A percentile compares a stretch with the other conserved stretches of the same genome.
Evolutionary conservation across 176 grass and related monocot genomes (phyloP).

Genomic region (Luzula sylvatica): DNA sequence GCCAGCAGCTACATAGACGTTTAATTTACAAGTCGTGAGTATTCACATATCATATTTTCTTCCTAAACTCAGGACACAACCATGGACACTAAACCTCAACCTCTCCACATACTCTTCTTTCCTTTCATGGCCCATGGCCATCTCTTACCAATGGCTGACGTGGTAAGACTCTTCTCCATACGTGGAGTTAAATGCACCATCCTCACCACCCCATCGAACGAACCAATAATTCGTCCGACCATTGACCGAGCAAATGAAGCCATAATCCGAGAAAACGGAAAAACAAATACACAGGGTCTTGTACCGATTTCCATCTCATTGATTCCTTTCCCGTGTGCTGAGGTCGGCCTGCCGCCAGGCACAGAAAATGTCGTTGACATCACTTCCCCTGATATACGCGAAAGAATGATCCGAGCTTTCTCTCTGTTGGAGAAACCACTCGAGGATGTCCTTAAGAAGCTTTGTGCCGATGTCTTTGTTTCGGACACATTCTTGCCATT

Average conservation of each 20-base stretch:
- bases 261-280: background rate
- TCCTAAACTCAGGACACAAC: background rate
- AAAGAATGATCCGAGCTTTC: constrained; percentile 14
- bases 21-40: background rate
- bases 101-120: constrained; percentile 54
- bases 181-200: constrained; percentile 46
- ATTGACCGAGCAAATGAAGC: constrained; percentile 34
- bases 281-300: background rate
- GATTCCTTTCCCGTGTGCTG: constrained; percentile 24
- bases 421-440: constrained; percentile 23
- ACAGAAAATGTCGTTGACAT: constrained; percentile 19
- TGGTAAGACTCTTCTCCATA: constrained; percentile 38
- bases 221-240: constrained; percentile 23
- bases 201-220: constrained; percentile 45
- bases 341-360: constrained; percentile 32
- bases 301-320: constrained; percentile 15
- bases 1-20: no score
- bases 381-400: background rate
- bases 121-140: constrained; percentile 48
- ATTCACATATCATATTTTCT: background rate
- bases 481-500: constrained; percentile 32
- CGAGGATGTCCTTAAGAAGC: constrained; percentile 7
- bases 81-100: constrained; percentile 20
- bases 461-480: constrained; percentile 26
- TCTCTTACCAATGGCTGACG: constrained; percentile 46